Evolutionary conservation across 2,329 filamentous ascomycete genomes (phyloP).

Genomic region (Diatrype stigma): DNA sequence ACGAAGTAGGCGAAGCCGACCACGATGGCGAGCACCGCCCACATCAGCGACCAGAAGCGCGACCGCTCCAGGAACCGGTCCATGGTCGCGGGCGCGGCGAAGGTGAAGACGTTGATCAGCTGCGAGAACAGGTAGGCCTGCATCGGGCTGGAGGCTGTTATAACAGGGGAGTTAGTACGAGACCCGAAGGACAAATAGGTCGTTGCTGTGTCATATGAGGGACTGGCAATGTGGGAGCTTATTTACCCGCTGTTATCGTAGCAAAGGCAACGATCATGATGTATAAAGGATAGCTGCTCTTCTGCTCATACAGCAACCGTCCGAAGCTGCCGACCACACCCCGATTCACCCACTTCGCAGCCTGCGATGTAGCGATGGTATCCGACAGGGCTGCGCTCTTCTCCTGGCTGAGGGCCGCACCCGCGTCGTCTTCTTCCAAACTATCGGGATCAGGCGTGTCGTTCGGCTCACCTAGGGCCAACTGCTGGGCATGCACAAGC

Average conservation of each 20-base stretch:
- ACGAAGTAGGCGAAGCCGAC: constrained; percentile 51
- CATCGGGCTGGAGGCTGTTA: constrained; percentile 38
- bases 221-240: background rate
- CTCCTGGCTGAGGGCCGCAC: constrained; percentile 35
- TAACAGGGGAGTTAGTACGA: constrained; percentile 8
- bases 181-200: too few species aligned
- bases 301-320: constrained; percentile 53
- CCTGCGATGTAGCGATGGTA: constrained; percentile 13
- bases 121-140: constrained; percentile 54
- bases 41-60: constrained; percentile 65
- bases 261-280: constrained; percentile 44
- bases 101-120: constrained; percentile 48
- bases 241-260: constrained; percentile 32
- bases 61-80: constrained; percentile 29
- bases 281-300: constrained; percentile 46
- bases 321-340: constrained; percentile 51
- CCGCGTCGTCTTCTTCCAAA: constrained; percentile 35
- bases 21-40: constrained; percentile 52
- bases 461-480: constrained; percentile 47
- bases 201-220: too few species aligned
- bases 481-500: constrained; percentile 61
- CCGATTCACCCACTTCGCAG: constrained; percentile 29
- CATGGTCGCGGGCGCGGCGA: constrained; percentile 25
- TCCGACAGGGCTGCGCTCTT: constrained; percentile 42
- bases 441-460: constrained; percentile 32